Evolutionary conservation across 140 eudicot species (phyloP).

Genomic region (Anethum foeniculum): DNA sequence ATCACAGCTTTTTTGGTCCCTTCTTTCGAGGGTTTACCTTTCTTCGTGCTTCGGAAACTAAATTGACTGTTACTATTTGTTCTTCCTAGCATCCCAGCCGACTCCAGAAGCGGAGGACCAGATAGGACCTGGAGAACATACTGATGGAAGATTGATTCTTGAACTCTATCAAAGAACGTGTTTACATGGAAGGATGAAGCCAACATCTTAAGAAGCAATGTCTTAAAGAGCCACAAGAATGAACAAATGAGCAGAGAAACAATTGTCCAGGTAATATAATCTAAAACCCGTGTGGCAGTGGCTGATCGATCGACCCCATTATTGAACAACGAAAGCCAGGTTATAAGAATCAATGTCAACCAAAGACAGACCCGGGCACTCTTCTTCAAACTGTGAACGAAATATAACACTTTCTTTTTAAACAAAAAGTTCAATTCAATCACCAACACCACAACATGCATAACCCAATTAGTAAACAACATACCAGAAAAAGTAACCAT

Average conservation of each 20-base stretch:
- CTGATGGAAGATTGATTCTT: conserved; percentile 15
- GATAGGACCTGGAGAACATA: conserved; percentile 14
- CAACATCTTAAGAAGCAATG: conserved; percentile 19
- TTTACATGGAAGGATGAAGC: conserved; percentile 20
- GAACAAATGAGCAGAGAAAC: conserved; percentile 18
- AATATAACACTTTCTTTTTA: conserved; percentile 70
- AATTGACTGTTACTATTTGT: not conserved
- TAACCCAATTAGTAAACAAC: conserved; percentile 64
- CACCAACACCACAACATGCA: conserved; percentile 56
- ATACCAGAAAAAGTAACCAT: conserved; percentile 65
- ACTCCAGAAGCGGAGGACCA: conserved; percentile 12
- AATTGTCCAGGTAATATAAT: conserved; percentile 17
- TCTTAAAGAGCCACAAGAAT: conserved; percentile 23
- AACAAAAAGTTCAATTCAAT: conserved; percentile 67
- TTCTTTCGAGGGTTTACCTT: conserved; percentile 1
- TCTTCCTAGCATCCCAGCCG: conserved; percentile 15
- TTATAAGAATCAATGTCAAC: conserved; percentile 55
- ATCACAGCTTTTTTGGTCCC: conserved; percentile 2
- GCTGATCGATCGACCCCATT: conserved; percentile 31
- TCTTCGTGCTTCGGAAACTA: conserved; percentile 5
- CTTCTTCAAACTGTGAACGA: conserved; percentile 64
- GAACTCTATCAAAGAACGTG: conserved; percentile 23
- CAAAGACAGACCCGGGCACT: conserved; percentile 60
- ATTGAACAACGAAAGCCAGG: conserved; percentile 55
- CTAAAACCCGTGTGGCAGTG: conserved; percentile 7